These are phyloP conservation scores for Penicillium occitanis DNA, from an alignment of 2,329 filamentous ascomycete species.

Conservation along the genomic window DNA sequence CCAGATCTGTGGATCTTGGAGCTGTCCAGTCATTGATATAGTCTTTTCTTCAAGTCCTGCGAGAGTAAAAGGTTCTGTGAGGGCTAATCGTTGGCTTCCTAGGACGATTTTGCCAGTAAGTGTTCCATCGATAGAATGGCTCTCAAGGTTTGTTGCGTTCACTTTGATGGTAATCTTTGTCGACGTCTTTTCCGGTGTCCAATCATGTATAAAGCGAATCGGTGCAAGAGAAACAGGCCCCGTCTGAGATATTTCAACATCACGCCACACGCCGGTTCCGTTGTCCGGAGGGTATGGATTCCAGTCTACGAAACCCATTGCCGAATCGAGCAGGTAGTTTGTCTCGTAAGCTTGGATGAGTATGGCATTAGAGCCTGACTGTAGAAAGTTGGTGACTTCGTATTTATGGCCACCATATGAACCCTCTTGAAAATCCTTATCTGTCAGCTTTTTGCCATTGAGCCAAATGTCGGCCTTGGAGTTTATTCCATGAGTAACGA, in stretches of 20 bases:
- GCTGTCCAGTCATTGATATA: conserved; percentile 37
- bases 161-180: conserved; percentile 41
- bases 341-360: conserved; percentile 58
- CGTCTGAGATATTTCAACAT: conserved; percentile 57
- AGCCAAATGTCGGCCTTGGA: conserved; percentile 61
- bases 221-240: conserved; percentile 50
- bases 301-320: conserved; percentile 62
- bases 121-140: conserved; percentile 22
- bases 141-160: conserved; percentile 38
- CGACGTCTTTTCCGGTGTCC: conserved; percentile 41
- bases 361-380: conserved; percentile 50
- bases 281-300: conserved; percentile 63
- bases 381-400: conserved; percentile 52
- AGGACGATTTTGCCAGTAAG: conserved; percentile 28
- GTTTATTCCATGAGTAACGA: conserved; percentile 60
- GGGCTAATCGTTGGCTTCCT: conserved; percentile 20
- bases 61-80: conserved; percentile 41
- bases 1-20: conserved; percentile 56
- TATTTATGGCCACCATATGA: conserved; percentile 58
- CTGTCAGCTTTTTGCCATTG: conserved; percentile 56
- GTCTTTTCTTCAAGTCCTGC: conserved; percentile 41
- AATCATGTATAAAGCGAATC: conserved; percentile 49
- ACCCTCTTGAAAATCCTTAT: conserved; percentile 53
- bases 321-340: conserved; percentile 60
- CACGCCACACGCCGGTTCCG: conserved; percentile 63